Conservation (phyloP, 2,329 filamentous ascomycete genomes). For the Neobulgaria alba region DNA sequence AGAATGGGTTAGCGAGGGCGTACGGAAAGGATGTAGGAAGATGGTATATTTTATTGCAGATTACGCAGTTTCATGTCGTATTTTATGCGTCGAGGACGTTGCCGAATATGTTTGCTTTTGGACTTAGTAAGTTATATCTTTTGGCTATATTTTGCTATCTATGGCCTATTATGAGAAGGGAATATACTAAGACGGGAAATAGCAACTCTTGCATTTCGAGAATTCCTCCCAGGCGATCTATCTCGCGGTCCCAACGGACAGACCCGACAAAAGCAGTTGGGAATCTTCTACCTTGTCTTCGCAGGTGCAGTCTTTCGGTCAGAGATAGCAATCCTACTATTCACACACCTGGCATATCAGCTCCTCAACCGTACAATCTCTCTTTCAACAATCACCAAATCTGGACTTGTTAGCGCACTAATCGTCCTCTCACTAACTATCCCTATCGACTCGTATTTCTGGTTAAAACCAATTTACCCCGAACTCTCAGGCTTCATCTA, state of each 20-base stretch:
- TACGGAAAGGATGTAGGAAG: slow-evolving; percentile 61
- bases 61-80: slow-evolving; percentile 82
- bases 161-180: not conserved
- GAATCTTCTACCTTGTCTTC: slow-evolving; percentile 68
- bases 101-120: slow-evolving; percentile 95
- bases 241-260: slow-evolving; percentile 26
- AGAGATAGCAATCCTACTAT: slow-evolving; percentile 76
- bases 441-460: slow-evolving; percentile 84
- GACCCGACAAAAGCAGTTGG: slow-evolving; percentile 47
- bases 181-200: slow-evolving; percentile 7
- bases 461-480: slow-evolving; percentile 82
- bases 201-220: slow-evolving; percentile 56
- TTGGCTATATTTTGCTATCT: no score
- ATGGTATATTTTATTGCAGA: slow-evolving; percentile 75
- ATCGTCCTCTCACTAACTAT: slow-evolving; percentile 63
- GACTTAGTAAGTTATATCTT: slow-evolving; percentile 56
- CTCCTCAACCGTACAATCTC: slow-evolving; percentile 47
- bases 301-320: slow-evolving; percentile 81
- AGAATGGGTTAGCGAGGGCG: slow-evolving; percentile 50
- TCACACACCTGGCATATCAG: slow-evolving; percentile 56
- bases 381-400: slow-evolving; percentile 50
- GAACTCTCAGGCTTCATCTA: slow-evolving; percentile 84
- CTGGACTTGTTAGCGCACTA: slow-evolving; percentile 56
- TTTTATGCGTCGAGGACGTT: slow-evolving; percentile 89
- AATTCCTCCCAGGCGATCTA: slow-evolving; percentile 32